phyloP scores from a whole-genome alignment of 345 rosid genomes.

The Barbarea vulgaris region DNA sequence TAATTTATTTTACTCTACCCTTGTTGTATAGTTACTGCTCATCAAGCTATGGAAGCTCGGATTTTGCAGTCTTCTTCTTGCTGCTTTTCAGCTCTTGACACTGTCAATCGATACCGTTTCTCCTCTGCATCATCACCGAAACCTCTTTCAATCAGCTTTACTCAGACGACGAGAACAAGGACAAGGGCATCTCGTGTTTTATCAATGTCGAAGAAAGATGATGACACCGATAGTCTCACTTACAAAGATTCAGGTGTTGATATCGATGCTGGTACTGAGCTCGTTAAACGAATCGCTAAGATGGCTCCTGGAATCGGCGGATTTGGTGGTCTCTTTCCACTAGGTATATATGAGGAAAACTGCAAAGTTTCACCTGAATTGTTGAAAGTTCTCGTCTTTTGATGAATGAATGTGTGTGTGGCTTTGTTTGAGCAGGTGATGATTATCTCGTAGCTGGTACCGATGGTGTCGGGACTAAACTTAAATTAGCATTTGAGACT shows the following conservation, averaged over 20 bases:
- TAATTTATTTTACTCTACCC: neutral
- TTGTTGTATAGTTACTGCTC: neutral
- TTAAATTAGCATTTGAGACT: slow-evolving; percentile 91
- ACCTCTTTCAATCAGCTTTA: slow-evolving; percentile 18
- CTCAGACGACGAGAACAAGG: slow-evolving; percentile 27
- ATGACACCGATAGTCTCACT: slow-evolving; percentile 49
- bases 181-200: neutral
- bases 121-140: slow-evolving; percentile 14
- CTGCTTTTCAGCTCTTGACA: neutral
- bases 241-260: slow-evolving; percentile 93
- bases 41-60: slow-evolving; percentile 31
- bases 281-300: slow-evolving; percentile 76
- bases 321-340: slow-evolving; percentile 86
- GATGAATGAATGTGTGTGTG: slow-evolving; percentile 1
- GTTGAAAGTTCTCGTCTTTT: slow-evolving; percentile 3
- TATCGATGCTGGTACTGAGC: slow-evolving; percentile 92
- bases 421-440: slow-evolving; percentile 59
- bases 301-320: slow-evolving; percentile 97
- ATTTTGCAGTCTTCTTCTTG: slow-evolving; percentile 39
- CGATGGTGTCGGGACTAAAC: slow-evolving; percentile 98
- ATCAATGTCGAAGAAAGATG: slow-evolving; percentile 40
- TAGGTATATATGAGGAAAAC: slow-evolving; percentile 51
- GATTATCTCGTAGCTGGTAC: slow-evolving; percentile 92
- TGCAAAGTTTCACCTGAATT: neutral
- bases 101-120: slow-evolving; percentile 29